Evolutionary conservation across 768 basidiomycete genomes (phyloP).

Genomic region (Epithele typhae): DNA sequence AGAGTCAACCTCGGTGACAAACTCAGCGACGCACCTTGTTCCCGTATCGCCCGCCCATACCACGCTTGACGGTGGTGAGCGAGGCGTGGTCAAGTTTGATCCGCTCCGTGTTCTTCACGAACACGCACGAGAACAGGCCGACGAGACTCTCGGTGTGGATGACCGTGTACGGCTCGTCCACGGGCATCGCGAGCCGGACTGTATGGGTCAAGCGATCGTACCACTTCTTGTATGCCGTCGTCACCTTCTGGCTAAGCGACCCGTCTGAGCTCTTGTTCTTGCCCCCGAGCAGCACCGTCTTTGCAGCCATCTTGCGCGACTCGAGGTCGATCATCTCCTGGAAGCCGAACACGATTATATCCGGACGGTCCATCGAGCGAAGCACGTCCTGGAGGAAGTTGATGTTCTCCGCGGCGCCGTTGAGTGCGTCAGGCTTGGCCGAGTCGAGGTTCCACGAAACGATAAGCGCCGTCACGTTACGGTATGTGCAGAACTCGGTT

Average conservation of each 20-base stretch:
- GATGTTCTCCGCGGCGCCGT: constrained; percentile 62
- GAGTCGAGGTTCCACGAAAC: constrained; percentile 95
- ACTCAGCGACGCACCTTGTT: too few species aligned
- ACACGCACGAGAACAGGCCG: constrained; percentile 76
- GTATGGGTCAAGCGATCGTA: constrained; percentile 72
- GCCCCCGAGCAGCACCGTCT: constrained; percentile 77
- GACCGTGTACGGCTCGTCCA: constrained; percentile 72
- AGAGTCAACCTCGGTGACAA: too few species aligned
- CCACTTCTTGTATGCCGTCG: constrained; percentile 85
- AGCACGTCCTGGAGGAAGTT: constrained; percentile 80
- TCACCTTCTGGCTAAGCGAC: constrained; percentile 75
- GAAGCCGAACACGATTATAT: constrained; percentile 91
- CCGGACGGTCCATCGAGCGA: constrained; percentile 67
- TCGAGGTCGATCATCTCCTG: constrained; percentile 98
- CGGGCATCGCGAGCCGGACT: constrained; percentile 69
- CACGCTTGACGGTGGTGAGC: constrained; percentile 84
- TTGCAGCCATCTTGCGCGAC: constrained; percentile 85
- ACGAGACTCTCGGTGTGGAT: constrained; percentile 87
- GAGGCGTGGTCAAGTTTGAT: constrained; percentile 57
- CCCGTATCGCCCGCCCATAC: constrained; percentile 89
- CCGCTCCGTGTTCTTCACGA: constrained; percentile 68
- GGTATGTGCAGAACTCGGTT: constrained; percentile 71
- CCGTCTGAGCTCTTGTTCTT: constrained; percentile 63
- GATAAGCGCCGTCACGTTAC: constrained; percentile 71
- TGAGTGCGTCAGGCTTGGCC: constrained; percentile 72